Conservation (phyloP, 768 basidiomycete genomes). For the Kwoniella sp. region DNA sequence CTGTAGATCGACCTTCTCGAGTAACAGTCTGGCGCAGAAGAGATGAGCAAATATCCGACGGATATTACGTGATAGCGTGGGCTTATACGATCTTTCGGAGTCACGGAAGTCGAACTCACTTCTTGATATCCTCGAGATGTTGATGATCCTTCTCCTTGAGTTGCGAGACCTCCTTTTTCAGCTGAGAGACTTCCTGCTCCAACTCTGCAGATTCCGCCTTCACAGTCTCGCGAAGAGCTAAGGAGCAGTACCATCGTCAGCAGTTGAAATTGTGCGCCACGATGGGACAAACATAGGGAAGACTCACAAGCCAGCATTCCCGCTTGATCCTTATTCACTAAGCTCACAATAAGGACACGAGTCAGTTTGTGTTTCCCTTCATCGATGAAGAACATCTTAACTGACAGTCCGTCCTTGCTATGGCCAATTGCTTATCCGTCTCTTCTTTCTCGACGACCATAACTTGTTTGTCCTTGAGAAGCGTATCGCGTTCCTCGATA, state of each 20-base stretch:
- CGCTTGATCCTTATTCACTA: conserved; percentile 90
- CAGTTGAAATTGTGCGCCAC: background rate
- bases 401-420: conserved; percentile 82
- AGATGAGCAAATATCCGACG: background rate
- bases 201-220: conserved; percentile 80
- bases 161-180: conserved; percentile 71
- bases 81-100: background rate
- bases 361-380: background rate
- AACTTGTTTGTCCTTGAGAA: conserved; percentile 70
- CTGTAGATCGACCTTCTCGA: conserved; percentile 90
- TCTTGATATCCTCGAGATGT: conserved; percentile 69
- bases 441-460: conserved; percentile 71
- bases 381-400: conserved; percentile 20
- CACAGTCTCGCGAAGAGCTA: conserved; percentile 76
- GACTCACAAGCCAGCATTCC: conserved; percentile 71
- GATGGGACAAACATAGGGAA: background rate
- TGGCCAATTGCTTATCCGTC: conserved; percentile 68
- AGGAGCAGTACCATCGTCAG: conserved; percentile 9
- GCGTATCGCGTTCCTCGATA: conserved; percentile 72
- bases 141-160: conserved; percentile 80
- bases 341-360: conserved; percentile 65
- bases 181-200: conserved; percentile 67
- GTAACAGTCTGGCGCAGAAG: conserved; percentile 76
- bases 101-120: conserved; percentile 24
- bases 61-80: background rate